Percentiles rank a stretch among this genome's conserved stretches.
Evolutionary conservation across 352 stramenopile species (phyloP).

Genomic region (Lagenidium giganteum): DNA sequence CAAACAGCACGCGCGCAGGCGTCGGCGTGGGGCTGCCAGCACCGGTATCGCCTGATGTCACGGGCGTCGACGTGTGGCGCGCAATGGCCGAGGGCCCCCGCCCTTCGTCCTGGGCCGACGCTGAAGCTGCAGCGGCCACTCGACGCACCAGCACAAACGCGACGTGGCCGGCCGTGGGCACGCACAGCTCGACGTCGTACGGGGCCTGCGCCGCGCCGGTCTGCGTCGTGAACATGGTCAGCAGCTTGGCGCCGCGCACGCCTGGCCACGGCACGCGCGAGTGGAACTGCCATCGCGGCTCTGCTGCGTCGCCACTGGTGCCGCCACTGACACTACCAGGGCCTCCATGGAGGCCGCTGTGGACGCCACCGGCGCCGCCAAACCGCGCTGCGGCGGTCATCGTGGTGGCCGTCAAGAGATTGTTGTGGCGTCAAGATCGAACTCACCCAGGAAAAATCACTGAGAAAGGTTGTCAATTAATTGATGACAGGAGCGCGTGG

Average conservation of each 20-base stretch:
- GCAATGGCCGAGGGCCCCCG: not conserved
- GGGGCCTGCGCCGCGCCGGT: slow-evolving; percentile 10
- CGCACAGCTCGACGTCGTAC: slow-evolving; percentile 55
- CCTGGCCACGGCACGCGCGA: slow-evolving; percentile 39
- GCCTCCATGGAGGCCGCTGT: no score
- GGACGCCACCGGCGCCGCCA: no score
- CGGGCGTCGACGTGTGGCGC: slow-evolving; percentile 3
- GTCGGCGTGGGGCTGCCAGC: slow-evolving; percentile 7
- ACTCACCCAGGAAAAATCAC: no score
- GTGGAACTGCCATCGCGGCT: slow-evolving; percentile 21
- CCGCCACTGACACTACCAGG: no score
- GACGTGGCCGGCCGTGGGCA: slow-evolving; percentile 45
- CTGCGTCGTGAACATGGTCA: no score
- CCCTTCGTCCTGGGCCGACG: not conserved
- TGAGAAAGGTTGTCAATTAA: no score
- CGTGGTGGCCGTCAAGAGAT: no score
- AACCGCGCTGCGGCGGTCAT: no score
- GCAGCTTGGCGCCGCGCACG: slow-evolving; percentile 23
- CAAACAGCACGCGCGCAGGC: slow-evolving; percentile 52
- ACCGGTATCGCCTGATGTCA: not conserved
- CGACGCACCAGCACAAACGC: slow-evolving; percentile 46
- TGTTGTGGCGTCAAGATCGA: no score
- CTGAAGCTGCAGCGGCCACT: no score
- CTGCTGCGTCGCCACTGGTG: no score
- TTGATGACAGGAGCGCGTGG: no score